phyloP scores from a whole-genome alignment of 345 rosid species.

The Tarenaya hassleriana region DNA sequence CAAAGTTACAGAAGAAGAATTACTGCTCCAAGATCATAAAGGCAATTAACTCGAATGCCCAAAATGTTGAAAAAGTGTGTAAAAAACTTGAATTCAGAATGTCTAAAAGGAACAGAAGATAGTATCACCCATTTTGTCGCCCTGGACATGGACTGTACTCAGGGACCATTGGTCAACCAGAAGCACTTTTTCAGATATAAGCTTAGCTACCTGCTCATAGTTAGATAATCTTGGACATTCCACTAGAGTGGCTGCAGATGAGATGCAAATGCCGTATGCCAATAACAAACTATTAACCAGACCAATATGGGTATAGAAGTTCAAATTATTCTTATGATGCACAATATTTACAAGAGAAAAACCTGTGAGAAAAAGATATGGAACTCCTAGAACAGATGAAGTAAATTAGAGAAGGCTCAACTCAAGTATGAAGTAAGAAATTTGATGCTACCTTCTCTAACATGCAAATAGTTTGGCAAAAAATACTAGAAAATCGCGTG shows the following conservation, averaged over 20 bases:
- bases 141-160: slow-evolving; percentile 1
- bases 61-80: neutral
- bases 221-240: neutral
- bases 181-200: slow-evolving; percentile 4
- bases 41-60: slow-evolving; percentile 13
- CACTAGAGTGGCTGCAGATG: neutral
- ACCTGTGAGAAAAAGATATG: neutral
- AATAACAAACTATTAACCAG: neutral
- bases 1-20: neutral
- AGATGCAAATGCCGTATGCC: neutral
- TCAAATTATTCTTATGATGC: slow-evolving; percentile 9
- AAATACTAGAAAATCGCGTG: too few relatives aligned
- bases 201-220: slow-evolving; percentile 4
- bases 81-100: neutral
- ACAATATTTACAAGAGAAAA: neutral
- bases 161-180: neutral
- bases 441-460: neutral
- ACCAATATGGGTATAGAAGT: neutral
- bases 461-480: too few relatives aligned
- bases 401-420: neutral
- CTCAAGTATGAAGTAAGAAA: neutral
- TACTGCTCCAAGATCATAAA: neutral
- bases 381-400: too few relatives aligned
- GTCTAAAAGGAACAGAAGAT: slow-evolving; percentile 1
- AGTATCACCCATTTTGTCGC: slow-evolving; percentile 1